Conservation (phyloP, 2,329 filamentous ascomycete species). For the Zarea fungicola region DNA sequence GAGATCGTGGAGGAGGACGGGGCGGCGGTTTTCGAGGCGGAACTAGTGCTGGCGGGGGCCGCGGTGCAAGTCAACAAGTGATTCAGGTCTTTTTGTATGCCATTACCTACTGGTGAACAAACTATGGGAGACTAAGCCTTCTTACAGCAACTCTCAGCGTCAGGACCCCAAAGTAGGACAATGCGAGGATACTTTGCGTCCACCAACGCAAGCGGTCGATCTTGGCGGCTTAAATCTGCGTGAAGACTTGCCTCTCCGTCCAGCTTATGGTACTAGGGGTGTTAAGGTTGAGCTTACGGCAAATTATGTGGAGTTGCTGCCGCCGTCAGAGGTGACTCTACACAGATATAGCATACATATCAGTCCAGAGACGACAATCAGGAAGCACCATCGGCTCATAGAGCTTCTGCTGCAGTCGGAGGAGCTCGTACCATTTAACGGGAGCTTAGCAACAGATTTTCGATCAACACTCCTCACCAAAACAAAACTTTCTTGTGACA, state of each 20-base stretch:
- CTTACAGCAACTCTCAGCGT: not conserved
- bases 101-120: not conserved
- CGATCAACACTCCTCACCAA: conserved; percentile 27
- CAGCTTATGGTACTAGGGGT: conserved; percentile 2
- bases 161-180: not conserved
- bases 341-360: conserved; percentile 3
- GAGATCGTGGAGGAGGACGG: not conserved
- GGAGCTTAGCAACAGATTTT: conserved; percentile 30
- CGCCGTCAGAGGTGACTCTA: not conserved
- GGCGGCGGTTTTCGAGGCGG: not conserved
- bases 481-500: conserved; percentile 16
- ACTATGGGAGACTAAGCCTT: not conserved
- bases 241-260: not conserved
- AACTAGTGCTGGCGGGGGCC: not conserved
- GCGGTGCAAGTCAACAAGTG: not conserved
- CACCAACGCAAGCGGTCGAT: not conserved
- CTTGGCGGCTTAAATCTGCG: not conserved
- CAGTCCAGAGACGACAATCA: not conserved
- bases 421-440: conserved; percentile 13
- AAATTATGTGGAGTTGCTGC: conserved; percentile 4
- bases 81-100: not conserved
- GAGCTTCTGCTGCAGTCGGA: conserved; percentile 20
- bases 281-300: conserved; percentile 4
- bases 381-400: not conserved
- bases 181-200: not conserved